Conservation (phyloP, 2,329 filamentous ascomycete genomes). For the Microsporum ferrugineum region DNA sequence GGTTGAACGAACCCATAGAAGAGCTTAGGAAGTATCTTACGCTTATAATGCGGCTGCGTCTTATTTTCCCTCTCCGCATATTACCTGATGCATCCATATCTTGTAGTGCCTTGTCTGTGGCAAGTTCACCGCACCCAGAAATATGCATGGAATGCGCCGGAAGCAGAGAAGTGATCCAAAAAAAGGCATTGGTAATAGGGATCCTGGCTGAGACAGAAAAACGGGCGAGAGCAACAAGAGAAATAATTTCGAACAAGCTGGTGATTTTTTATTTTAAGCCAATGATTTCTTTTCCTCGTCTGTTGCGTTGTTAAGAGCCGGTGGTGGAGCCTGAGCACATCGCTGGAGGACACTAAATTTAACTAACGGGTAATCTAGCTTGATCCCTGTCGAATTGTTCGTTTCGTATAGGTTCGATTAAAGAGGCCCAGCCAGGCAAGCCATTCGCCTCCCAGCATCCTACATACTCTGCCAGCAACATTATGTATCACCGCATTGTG, state of each 20-base stretch:
- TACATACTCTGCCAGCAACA: background rate
- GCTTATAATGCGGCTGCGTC: no score
- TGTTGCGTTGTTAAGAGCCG: background rate
- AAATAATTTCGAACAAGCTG: background rate
- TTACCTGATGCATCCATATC: no score
- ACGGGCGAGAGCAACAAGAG: background rate
- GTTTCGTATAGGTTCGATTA: slow-evolving; percentile 2
- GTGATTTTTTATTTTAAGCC: background rate
- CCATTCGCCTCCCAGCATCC: background rate
- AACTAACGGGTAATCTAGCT: slow-evolving; percentile 4
- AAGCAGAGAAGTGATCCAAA: background rate
- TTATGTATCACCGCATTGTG: background rate
- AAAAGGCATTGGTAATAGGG: background rate
- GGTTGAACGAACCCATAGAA: no score
- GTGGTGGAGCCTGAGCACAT: slow-evolving; percentile 3
- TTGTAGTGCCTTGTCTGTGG: background rate
- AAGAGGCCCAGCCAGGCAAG: background rate
- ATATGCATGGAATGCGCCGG: background rate
- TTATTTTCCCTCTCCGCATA: no score
- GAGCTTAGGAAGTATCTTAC: no score
- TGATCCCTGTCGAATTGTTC: background rate
- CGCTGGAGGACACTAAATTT: slow-evolving; percentile 2
- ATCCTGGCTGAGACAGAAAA: background rate
- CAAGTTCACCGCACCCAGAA: no score
- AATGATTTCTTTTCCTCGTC: slow-evolving; percentile 2